Conservation (phyloP, 306 rosid genomes). For the Pueraria montana region DNA sequence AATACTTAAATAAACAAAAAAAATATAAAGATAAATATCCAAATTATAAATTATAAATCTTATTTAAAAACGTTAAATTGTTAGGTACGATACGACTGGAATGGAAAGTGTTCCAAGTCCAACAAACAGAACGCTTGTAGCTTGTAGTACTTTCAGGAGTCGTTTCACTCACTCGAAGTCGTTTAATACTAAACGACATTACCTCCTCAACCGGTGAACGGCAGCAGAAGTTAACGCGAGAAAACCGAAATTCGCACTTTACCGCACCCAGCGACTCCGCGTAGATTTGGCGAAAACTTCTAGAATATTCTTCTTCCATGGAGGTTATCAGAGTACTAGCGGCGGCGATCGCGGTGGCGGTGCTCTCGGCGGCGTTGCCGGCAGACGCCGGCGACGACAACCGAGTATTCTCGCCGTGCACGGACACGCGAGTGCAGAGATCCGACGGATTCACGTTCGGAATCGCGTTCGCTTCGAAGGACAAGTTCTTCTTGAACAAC, state of each 20-base stretch:
- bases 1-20: no score
- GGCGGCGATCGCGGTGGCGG: conserved; percentile 5
- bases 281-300: not conserved
- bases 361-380: not conserved
- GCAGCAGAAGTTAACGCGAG: conserved; percentile 22
- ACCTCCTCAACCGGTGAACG: conserved; percentile 21
- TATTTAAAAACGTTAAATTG: no score
- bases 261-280: conserved; percentile 13
- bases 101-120: not conserved
- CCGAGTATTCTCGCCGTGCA: conserved; percentile 51
- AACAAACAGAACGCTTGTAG: not conserved
- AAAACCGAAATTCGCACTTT: conserved; percentile 19
- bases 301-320: conserved; percentile 49
- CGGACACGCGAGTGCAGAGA: conserved; percentile 53
- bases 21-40: no score
- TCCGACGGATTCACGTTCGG: conserved; percentile 58
- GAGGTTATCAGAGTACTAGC: conserved; percentile 36
- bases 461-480: conserved; percentile 55
- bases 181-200: conserved; percentile 31
- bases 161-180: not conserved
- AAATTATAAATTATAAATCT: no score
- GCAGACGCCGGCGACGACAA: conserved; percentile 51
- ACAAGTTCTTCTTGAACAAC: conserved; percentile 55
- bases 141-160: not conserved
- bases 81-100: no score